Evolutionary conservation across 148 eudicot genomes (phyloP).

Genomic region (Cornus florida): DNA sequence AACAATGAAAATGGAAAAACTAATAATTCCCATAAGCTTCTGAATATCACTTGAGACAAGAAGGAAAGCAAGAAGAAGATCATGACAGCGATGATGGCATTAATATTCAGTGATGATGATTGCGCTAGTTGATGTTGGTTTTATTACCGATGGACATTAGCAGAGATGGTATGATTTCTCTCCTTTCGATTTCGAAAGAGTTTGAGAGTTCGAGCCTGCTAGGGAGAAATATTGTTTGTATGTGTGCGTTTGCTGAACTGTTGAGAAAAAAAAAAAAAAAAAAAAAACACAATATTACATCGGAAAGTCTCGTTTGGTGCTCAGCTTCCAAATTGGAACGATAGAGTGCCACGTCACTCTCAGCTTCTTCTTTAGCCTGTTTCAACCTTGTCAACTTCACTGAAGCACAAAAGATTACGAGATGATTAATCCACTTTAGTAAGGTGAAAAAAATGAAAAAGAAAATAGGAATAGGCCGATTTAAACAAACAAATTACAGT

Average conservation of each 20-base stretch:
- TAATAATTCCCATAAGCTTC: background rate
- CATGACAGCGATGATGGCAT: no score
- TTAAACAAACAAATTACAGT: background rate
- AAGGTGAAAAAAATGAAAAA: background rate
- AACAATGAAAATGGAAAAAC: background rate
- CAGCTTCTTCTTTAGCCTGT: slow-evolving; percentile 71
- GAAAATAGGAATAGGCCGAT: background rate
- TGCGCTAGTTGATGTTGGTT: no score
- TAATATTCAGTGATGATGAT: no score
- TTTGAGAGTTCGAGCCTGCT: no score
- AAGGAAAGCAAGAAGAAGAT: background rate
- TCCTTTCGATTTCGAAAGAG: no score
- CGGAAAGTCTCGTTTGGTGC: slow-evolving; percentile 39
- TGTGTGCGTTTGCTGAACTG: no score
- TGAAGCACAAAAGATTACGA: slow-evolving; percentile 9
- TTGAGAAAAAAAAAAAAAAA: background rate
- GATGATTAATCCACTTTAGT: background rate
- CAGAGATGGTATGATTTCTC: no score
- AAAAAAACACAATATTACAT: slow-evolving; percentile 23
- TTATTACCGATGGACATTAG: no score
- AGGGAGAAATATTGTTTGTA: no score
- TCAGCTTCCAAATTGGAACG: slow-evolving; percentile 55
- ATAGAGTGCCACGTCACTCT: slow-evolving; percentile 41
- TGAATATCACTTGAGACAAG: no score
- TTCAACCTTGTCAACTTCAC: slow-evolving; percentile 46